These are phyloP conservation scores for Adansonia rubrostipa DNA, from an alignment of 441 rosid species.

Conservation along the genomic window DNA sequence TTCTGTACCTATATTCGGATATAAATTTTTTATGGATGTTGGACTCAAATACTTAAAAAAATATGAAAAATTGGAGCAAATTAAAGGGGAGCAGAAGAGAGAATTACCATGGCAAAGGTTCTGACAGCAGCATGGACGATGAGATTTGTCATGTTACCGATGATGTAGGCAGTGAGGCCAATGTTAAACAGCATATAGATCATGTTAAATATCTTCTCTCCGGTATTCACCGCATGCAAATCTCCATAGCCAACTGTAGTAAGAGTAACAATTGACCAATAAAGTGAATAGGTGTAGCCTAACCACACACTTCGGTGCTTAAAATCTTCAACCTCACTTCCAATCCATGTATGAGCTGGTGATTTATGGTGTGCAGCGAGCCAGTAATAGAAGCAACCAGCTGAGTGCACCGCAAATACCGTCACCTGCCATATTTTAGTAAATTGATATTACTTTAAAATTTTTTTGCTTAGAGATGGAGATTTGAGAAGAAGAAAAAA, in stretches of 20 bases:
- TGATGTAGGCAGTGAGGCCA: slow-evolving; percentile 86
- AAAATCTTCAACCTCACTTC: slow-evolving; percentile 56
- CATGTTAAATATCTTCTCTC: slow-evolving; percentile 75
- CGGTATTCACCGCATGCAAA: slow-evolving; percentile 73
- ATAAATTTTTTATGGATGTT: not conserved
- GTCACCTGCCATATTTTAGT: slow-evolving; percentile 58
- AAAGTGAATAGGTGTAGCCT: slow-evolving; percentile 85
- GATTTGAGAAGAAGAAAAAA: not conserved
- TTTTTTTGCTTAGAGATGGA: not conserved
- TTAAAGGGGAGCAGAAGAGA: not conserved
- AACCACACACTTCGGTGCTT: slow-evolving; percentile 71
- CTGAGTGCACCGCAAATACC: slow-evolving; percentile 74
- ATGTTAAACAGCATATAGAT: slow-evolving; percentile 88
- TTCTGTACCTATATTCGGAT: not conserved
- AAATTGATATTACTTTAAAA: not conserved
- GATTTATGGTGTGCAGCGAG: slow-evolving; percentile 57
- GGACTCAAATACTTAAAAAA: not conserved
- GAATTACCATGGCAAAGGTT: slow-evolving; percentile 69
- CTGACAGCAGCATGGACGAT: slow-evolving; percentile 70
- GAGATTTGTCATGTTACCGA: slow-evolving; percentile 94
- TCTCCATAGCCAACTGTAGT: slow-evolving; percentile 95
- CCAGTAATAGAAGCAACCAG: slow-evolving; percentile 81
- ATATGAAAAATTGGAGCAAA: no score
- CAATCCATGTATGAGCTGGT: slow-evolving; percentile 74
- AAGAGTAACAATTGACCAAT: slow-evolving; percentile 94